Base-by-base conservation (phyloP, 148 eudicot species). In the Gaultheria prostrata region DNA sequence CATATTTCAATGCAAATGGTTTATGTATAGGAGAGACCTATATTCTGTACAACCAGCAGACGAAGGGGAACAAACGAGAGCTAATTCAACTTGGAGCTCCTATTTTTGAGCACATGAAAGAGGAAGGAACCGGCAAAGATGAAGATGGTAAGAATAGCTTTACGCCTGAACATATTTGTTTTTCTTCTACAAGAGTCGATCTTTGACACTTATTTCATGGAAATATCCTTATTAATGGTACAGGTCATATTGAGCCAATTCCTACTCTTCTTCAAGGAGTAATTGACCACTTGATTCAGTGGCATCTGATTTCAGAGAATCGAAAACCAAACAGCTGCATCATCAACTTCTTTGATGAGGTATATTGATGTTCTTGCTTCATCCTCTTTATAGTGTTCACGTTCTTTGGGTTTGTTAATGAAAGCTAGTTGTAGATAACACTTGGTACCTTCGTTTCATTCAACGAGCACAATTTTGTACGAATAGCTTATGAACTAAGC, bases 281-380 rank as follows among this genome's bases (percentile, higher is more conserved):
- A 54, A 89, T 97, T 50, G 92, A 91, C 86, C 99, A 94, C 87
- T 89, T 97, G 80, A 89, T 92, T 13, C 93, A 93, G 85, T 93
- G 95, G 94, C 97, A 91, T 79, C 83, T 97, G 54, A 83, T 97
- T 28, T 93, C 99, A 32, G 97, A 97, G 82, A 87, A 85, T 6
- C 89, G 92, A 74, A 92, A 86, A 85, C 99, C 99, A 80, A 94
- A 94, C 81, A 93, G 98, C 79, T 97, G 98, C 89, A 90, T 94
- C 72, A 91, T 94, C 43, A 93, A 94, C 92, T 97, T 91, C 86
- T 97, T 94, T 69, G 98, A 97, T 50, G 98, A 94, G 98, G 99
- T 94, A 90, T 79, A 33, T 32, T 8, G 35, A 46, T 57, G 61
- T 63, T 65, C 59, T 45, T 45, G 78, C 20, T 76, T 59, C 83